Percentiles rank a stretch among this genome's conserved stretches.
Evolutionary conservation across 768 basidiomycete species (phyloP).

Genomic region (Crucibulum laeve): DNA sequence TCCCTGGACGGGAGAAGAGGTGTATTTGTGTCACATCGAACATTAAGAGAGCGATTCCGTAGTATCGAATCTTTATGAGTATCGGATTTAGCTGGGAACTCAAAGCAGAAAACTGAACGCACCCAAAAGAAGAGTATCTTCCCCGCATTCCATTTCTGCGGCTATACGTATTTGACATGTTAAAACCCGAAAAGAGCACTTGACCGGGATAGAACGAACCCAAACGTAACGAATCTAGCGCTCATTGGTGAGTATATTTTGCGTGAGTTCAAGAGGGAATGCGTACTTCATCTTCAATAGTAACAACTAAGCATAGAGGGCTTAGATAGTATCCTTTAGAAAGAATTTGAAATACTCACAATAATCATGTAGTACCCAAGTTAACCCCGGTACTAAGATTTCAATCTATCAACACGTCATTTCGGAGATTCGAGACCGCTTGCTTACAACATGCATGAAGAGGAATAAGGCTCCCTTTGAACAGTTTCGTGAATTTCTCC

Average conservation of each 20-base stretch:
- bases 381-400: constrained; percentile 17
- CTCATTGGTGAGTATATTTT: background rate
- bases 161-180: constrained; percentile 13
- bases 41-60: constrained; percentile 35
- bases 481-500: constrained; percentile 7
- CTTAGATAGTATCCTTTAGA: background rate
- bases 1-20: constrained; percentile 31
- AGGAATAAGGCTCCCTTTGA: constrained; percentile 12
- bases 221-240: constrained; percentile 20
- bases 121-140: constrained; percentile 42
- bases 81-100: background rate
- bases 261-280: background rate
- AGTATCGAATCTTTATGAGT: constrained; percentile 37
- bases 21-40: constrained; percentile 45
- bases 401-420: background rate
- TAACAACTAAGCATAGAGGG: background rate
- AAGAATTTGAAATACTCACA: constrained; percentile 13
- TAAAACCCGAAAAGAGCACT: background rate
- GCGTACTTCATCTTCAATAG: background rate
- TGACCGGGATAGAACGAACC: constrained; percentile 18
- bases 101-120: background rate
- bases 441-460: constrained; percentile 13
- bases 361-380: constrained; percentile 35
- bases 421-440: background rate
- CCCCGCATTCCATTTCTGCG: constrained; percentile 26